phyloP scores from a whole-genome alignment of 2,329 filamentous ascomycete genomes.

The Dothiorella sarmentorum region DNA sequence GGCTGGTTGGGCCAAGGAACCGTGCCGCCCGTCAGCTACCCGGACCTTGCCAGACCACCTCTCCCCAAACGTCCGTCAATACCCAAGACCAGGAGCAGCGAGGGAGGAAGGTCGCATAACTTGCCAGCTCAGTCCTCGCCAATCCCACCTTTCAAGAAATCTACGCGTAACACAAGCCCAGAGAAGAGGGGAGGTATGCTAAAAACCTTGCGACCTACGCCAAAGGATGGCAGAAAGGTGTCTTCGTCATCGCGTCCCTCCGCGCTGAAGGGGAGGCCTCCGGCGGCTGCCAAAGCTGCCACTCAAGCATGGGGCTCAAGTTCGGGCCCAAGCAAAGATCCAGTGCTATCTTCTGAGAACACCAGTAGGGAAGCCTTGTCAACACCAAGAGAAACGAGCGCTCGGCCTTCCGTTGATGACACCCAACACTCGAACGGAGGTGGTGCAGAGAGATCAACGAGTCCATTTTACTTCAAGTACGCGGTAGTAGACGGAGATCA shows the following conservation, averaged over 20 bases:
- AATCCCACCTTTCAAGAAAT: conserved; percentile 35
- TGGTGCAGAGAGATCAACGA: conserved; percentile 3
- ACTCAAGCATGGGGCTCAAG: conserved; percentile 57
- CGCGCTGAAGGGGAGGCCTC: conserved; percentile 45
- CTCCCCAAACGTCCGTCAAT: conserved; percentile 55
- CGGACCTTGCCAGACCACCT: conserved; percentile 72
- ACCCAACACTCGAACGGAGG: neutral
- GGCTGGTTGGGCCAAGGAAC: conserved; percentile 78
- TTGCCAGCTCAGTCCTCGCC: neutral
- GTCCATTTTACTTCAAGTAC: conserved; percentile 18
- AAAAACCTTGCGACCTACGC: conserved; percentile 49
- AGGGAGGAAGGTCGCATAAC: neutral
- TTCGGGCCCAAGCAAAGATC: conserved; percentile 18
- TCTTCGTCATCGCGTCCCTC: conserved; percentile 46
- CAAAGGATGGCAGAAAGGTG: conserved; percentile 43
- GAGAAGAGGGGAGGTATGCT: conserved; percentile 59
- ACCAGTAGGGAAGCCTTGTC: conserved; percentile 8
- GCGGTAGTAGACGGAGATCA: neutral
- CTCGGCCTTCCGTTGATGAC: neutral
- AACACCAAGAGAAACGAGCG: neutral
- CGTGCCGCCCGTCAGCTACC: conserved; percentile 75
- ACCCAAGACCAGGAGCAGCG: conserved; percentile 47
- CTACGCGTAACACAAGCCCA: conserved; percentile 58
- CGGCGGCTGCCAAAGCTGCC: conserved; percentile 60
- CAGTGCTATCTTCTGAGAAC: conserved; percentile 21